These are phyloP conservation scores for Lactifluus volemus DNA, from an alignment of 768 basidiomycete species.

Conservation along the genomic window DNA sequence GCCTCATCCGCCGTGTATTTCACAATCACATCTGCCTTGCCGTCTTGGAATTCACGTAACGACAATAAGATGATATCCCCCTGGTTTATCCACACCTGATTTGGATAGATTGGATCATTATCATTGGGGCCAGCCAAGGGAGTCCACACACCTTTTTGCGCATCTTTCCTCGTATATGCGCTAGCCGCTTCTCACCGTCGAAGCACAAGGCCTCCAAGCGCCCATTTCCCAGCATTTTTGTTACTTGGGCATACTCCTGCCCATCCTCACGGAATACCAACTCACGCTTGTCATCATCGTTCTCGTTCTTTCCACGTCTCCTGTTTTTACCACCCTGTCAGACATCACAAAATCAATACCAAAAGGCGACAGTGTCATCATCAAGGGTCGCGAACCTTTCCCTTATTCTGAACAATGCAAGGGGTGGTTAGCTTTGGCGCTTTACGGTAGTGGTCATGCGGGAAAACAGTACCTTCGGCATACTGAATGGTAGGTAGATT, in stretches of 20 bases:
- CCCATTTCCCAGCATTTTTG: constrained; percentile 98
- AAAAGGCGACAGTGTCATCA: background rate
- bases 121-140: background rate
- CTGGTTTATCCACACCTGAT: constrained; percentile 97
- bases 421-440: background rate
- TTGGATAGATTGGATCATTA: background rate
- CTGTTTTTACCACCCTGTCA: constrained; percentile 96
- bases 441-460: background rate
- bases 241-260: constrained; percentile 97
- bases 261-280: constrained; percentile 98
- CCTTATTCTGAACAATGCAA: constrained; percentile 47
- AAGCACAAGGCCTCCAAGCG: constrained; percentile 95
- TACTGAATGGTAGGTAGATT: background rate
- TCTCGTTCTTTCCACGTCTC: constrained; percentile 99
- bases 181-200: constrained; percentile 95
- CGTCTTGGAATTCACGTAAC: constrained; percentile 97
- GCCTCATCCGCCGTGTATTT: constrained; percentile 98
- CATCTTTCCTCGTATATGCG: constrained; percentile 99
- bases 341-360: constrained; percentile 5
- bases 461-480: constrained; percentile 17
- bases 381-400: constrained; percentile 42
- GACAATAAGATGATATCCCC: constrained; percentile 94
- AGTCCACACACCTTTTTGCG: constrained; percentile 77
- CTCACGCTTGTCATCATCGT: constrained; percentile 97
- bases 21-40: constrained; percentile 98